Conservation (phyloP, 148 eudicot species). For the Chenopodium berlandieri region DNA sequence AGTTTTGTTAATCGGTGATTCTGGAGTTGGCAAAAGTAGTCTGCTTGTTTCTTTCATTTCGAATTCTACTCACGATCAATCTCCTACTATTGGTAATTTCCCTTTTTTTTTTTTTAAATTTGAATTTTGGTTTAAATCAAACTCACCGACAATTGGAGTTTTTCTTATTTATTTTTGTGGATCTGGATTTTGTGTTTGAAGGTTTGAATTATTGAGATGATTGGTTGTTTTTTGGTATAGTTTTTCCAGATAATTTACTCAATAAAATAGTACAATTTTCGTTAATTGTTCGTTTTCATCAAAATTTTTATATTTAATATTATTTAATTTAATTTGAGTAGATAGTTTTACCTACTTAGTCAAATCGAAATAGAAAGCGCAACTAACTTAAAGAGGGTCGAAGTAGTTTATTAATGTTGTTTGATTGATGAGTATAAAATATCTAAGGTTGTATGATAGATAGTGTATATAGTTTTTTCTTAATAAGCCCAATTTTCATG, state of each 20-base stretch:
- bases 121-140: neutral
- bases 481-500: no score
- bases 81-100: constrained; percentile 81
- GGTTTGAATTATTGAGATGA: neutral
- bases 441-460: no score
- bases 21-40: constrained; percentile 75
- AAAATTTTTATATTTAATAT: no score
- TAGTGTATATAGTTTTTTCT: no score
- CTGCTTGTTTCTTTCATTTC: constrained; percentile 69
- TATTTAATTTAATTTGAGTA: no score
- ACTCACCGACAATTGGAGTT: neutral
- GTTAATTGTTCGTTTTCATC: no score
- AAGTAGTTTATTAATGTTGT: no score
- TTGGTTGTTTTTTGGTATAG: neutral
- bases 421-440: no score
- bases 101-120: neutral
- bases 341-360: no score
- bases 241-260: neutral
- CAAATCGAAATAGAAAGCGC: no score
- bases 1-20: constrained; percentile 74
- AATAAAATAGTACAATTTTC: constrained; percentile 2
- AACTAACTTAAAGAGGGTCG: no score
- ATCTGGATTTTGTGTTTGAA: neutral
- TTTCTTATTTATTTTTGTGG: neutral
- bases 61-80: constrained; percentile 44